phyloP scores from a whole-genome alignment of 192 early-diverging fungal species.

The Kappamyces sp. region DNA sequence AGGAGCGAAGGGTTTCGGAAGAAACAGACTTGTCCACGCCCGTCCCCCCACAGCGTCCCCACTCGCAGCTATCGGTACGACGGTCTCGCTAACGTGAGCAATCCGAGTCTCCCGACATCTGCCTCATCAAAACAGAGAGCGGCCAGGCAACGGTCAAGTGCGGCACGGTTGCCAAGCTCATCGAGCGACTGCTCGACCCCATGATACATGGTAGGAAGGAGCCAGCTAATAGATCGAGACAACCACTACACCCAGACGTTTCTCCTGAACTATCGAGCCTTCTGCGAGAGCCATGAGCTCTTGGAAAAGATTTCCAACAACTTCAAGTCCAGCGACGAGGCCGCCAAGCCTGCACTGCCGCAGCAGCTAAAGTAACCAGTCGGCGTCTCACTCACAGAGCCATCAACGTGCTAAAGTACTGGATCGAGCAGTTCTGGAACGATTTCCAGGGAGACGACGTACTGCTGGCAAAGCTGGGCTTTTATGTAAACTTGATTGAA shows the following conservation, averaged over 20 bases:
- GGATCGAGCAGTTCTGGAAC: conserved; percentile 51
- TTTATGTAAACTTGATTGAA: conserved; percentile 33
- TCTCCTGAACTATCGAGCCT: conserved; percentile 43
- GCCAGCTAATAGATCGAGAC: conserved; percentile 24
- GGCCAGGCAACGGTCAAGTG: conserved; percentile 38
- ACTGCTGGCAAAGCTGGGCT: conserved; percentile 28
- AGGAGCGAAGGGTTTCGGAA: background rate
- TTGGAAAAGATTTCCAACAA: conserved; percentile 33
- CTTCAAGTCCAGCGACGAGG: conserved; percentile 20
- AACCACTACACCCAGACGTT: conserved; percentile 49
- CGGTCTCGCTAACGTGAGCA: conserved; percentile 37
- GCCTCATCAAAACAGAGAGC: conserved; percentile 40
- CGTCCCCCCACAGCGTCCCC: conserved; percentile 18
- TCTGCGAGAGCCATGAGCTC: conserved; percentile 30
- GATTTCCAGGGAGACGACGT: conserved; percentile 44
- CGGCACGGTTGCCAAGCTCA: conserved; percentile 34
- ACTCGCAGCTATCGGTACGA: conserved; percentile 29
- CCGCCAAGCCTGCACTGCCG: conserved; percentile 20
- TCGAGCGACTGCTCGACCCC: conserved; percentile 47
- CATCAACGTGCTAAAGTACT: conserved; percentile 46
- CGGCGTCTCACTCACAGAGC: conserved; percentile 27
- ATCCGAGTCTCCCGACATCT: conserved; percentile 32
- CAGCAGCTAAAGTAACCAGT: conserved; percentile 27
- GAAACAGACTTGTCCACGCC: background rate
- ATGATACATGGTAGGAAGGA: conserved; percentile 31